phyloP scores from a whole-genome alignment of 805 yeast genomes.

The Ogataea trehalophila region DNA sequence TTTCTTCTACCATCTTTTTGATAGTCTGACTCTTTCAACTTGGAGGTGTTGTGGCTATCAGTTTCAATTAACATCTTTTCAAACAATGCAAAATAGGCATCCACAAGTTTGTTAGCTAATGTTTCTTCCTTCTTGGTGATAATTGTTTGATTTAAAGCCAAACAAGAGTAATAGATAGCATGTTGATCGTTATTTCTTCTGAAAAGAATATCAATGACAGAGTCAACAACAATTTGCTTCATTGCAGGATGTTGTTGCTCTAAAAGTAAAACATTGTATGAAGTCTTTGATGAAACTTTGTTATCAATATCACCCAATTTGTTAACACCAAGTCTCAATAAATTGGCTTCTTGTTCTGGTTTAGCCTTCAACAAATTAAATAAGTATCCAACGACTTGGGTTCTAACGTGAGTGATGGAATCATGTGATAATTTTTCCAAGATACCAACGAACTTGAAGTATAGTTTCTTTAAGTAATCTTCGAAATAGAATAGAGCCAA shows the following conservation, averaged over 20 bases:
- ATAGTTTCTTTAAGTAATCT: conserved; percentile 75
- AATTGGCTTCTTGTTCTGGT: conserved; percentile 95
- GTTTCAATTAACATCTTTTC: conserved; percentile 75
- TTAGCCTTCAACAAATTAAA: conserved; percentile 77
- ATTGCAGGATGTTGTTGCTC: conserved; percentile 95
- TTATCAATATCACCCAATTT: conserved; percentile 91
- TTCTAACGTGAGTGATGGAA: conserved; percentile 81
- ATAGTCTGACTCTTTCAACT: conserved; percentile 40
- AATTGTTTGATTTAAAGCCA: conserved; percentile 90
- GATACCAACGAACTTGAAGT: conserved; percentile 69
- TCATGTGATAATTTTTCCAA: conserved; percentile 85
- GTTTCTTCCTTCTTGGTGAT: conserved; percentile 69
- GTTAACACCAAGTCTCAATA: conserved; percentile 83
- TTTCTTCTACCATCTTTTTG: conserved; percentile 60
- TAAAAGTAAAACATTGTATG: conserved; percentile 70
- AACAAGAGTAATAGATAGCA: conserved; percentile 79
- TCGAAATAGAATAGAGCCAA: conserved; percentile 80
- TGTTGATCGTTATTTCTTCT: conserved; percentile 77
- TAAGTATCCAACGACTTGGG: conserved; percentile 68
- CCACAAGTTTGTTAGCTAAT: conserved; percentile 79
- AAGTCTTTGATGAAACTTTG: conserved; percentile 84
- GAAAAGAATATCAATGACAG: conserved; percentile 76
- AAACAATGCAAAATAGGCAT: conserved; percentile 80
- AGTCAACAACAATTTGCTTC: conserved; percentile 75
- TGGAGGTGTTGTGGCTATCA: conserved; percentile 40